Conservation (phyloP, 2,329 filamentous ascomycete species). For the Microdochium bolleyi region DNA sequence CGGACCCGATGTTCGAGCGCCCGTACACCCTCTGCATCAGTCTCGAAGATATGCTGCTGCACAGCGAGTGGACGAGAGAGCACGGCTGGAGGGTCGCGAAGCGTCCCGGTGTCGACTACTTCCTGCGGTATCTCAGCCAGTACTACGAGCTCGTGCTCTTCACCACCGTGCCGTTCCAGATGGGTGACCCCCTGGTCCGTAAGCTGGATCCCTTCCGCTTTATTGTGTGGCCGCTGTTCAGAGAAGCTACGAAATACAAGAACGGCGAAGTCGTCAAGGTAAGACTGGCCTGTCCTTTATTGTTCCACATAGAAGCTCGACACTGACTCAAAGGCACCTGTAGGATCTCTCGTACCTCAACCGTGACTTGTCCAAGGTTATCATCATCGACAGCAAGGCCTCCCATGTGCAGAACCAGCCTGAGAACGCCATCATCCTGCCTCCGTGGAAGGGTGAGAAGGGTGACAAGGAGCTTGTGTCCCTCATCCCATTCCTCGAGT, state of each 20-base stretch:
- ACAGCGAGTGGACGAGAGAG: constrained; percentile 90
- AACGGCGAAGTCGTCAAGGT: constrained; percentile 96
- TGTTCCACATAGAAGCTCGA: constrained; percentile 8
- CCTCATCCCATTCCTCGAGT: constrained; percentile 94
- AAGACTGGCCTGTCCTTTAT: constrained; percentile 14
- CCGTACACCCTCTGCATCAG: constrained; percentile 91
- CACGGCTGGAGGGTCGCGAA: constrained; percentile 95
- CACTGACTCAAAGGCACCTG: constrained; percentile 11
- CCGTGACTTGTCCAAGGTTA: constrained; percentile 88
- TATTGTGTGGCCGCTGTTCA: constrained; percentile 89
- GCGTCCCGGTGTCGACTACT: constrained; percentile 92
- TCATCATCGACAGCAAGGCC: constrained; percentile 83
- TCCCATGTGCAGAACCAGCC: constrained; percentile 81
- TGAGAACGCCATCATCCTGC: constrained; percentile 89
- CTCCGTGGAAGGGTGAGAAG: constrained; percentile 80
- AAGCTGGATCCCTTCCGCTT: constrained; percentile 95
- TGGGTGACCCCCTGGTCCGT: constrained; percentile 79
- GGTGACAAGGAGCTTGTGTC: constrained; percentile 81
- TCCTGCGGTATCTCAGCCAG: constrained; percentile 90
- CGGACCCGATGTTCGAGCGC: constrained; percentile 69
- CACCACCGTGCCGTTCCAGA: constrained; percentile 76
- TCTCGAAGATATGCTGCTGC: constrained; percentile 87
- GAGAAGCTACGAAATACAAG: constrained; percentile 95
- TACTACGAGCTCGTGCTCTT: constrained; percentile 98
- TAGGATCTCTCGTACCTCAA: constrained; percentile 97